Evolutionary conservation across 495 filamentous ascomycete species (phyloP).

Genomic region (Daldinia vernicosa): DNA sequence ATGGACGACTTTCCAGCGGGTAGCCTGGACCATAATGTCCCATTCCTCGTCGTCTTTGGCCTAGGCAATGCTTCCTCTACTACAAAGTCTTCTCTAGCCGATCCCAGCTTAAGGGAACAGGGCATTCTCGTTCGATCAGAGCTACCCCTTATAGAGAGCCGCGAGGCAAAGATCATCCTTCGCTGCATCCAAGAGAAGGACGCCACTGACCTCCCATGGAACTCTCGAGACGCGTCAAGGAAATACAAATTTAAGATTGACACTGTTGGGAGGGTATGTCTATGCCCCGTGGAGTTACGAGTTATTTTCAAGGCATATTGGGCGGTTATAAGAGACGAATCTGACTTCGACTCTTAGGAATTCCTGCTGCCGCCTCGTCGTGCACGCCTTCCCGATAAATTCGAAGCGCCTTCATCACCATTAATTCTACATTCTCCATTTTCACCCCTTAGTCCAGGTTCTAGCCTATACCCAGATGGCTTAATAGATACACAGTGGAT

Average conservation of each 20-base stretch:
- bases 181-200: conserved; percentile 72
- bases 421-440: conserved; percentile 82
- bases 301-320: not conserved
- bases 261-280: conserved; percentile 79
- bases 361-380: conserved; percentile 60
- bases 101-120: conserved; percentile 65
- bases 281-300: conserved; percentile 10
- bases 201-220: conserved; percentile 69
- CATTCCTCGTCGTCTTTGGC: conserved; percentile 81
- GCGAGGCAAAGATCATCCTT: conserved; percentile 72
- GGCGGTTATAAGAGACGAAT: not conserved
- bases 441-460: conserved; percentile 83
- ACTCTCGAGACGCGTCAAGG: conserved; percentile 54
- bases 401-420: conserved; percentile 54
- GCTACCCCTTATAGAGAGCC: conserved; percentile 69
- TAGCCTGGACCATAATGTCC: conserved; percentile 83
- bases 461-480: conserved; percentile 85
- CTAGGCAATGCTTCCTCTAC: conserved; percentile 56
- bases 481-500: conserved; percentile 83
- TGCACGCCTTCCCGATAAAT: conserved; percentile 59
- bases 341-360: conserved; percentile 50
- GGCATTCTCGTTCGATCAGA: conserved; percentile 71
- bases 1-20: conserved; percentile 91
- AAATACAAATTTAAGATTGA: conserved; percentile 70
- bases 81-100: conserved; percentile 42